phyloP scores from a whole-genome alignment of 805 yeast genomes.

The Metschnikowia shivogae region DNA sequence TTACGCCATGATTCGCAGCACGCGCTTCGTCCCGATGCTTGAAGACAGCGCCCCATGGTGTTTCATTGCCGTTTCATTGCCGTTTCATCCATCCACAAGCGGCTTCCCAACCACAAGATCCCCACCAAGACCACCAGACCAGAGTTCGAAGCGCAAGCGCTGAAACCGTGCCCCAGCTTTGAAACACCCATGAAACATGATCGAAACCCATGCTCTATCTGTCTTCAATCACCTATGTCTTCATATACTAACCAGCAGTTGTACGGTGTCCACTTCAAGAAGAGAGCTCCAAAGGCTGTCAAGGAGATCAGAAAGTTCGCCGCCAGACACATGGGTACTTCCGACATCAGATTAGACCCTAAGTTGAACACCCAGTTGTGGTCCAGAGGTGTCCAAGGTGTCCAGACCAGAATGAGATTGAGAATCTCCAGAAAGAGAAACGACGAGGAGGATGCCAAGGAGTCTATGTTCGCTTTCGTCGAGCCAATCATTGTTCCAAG shows the following conservation, averaged over 20 bases:
- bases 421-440: slow-evolving; percentile 99
- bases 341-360: slow-evolving; percentile 98
- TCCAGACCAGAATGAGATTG: slow-evolving; percentile 95
- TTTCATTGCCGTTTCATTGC: too few relatives aligned
- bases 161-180: background rate
- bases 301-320: slow-evolving; percentile 99
- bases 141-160: too few relatives aligned
- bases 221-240: too few relatives aligned
- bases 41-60: too few relatives aligned
- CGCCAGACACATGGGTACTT: slow-evolving; percentile 97
- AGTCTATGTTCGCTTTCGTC: slow-evolving; percentile 95
- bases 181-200: background rate
- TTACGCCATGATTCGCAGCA: background rate
- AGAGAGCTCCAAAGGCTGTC: slow-evolving; percentile 99
- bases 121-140: too few relatives aligned
- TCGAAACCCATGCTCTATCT: background rate
- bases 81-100: too few relatives aligned
- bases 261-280: slow-evolving; percentile 98
- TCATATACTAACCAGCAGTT: slow-evolving; percentile 58
- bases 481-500: slow-evolving; percentile 95
- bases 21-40: background rate
- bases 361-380: slow-evolving; percentile 97
- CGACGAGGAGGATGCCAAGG: slow-evolving; percentile 99
- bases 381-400: slow-evolving; percentile 99
- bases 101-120: too few relatives aligned